Evolutionary conservation across 352 stramenopile genomes (phyloP).

Genomic region (Phytophthora tentaculata): DNA sequence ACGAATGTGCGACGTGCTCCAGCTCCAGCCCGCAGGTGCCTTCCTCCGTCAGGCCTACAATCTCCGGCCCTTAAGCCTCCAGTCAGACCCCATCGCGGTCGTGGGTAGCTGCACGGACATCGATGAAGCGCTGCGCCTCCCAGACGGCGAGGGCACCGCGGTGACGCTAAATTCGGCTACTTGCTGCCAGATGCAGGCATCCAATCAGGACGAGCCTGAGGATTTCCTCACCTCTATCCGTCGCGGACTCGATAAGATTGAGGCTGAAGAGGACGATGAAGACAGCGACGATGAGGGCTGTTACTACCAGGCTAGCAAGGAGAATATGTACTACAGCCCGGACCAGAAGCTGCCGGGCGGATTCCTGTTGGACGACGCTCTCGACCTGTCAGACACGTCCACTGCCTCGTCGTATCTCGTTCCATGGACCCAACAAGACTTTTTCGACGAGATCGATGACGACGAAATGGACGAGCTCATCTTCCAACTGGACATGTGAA

Average conservation of each 20-base stretch:
- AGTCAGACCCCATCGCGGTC: conserved; percentile 25
- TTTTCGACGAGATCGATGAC: conserved; percentile 23
- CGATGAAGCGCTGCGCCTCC: conserved; percentile 30
- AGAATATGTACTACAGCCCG: conserved; percentile 49
- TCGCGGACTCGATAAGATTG: conserved; percentile 38
- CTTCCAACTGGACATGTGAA: conserved; percentile 49
- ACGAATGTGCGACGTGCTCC: conserved; percentile 37
- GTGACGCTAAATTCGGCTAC: background rate
- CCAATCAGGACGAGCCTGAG: conserved; percentile 28
- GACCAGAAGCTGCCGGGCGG: conserved; percentile 26
- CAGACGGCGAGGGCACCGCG: conserved; percentile 7
- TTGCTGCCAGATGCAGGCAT: background rate
- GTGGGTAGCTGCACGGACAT: conserved; percentile 38
- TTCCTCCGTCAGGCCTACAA: conserved; percentile 33
- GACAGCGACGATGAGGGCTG: conserved; percentile 33
- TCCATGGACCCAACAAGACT: conserved; percentile 19
- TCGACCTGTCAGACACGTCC: conserved; percentile 49
- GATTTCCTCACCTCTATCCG: conserved; percentile 45
- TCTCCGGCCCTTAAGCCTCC: conserved; percentile 1
- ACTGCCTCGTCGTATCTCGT: conserved; percentile 41
- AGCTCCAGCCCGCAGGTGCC: conserved; percentile 42
- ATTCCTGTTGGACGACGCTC: conserved; percentile 22
- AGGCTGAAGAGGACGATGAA: conserved; percentile 20
- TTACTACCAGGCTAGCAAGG: conserved; percentile 44
- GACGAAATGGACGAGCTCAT: conserved; percentile 38